These are phyloP conservation scores for Hypoxylon subgilvum DNA, from an alignment of 495 filamentous ascomycete species.

Conservation along the genomic window DNA sequence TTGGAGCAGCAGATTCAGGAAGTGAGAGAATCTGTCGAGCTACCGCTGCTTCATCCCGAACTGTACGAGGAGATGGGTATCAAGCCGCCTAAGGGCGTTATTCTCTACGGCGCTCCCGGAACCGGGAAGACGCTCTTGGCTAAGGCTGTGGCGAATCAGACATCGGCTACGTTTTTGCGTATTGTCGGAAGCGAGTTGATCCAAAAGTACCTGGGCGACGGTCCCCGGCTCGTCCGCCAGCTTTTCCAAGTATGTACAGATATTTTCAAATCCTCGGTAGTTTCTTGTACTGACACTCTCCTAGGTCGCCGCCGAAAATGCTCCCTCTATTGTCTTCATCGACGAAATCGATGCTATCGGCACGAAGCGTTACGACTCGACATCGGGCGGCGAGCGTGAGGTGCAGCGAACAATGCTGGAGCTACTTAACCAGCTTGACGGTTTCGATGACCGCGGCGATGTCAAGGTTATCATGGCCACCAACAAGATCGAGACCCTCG, in stretches of 20 bases:
- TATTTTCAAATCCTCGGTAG: background rate
- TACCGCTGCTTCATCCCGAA: constrained; percentile 94
- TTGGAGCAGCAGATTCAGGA: constrained; percentile 96
- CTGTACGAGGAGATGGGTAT: constrained; percentile 99
- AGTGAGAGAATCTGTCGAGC: constrained; percentile 93
- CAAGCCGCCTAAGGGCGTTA: constrained; percentile 99
- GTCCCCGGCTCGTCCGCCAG: constrained; percentile 90
- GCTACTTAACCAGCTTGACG: constrained; percentile 96
- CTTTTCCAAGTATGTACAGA: constrained; percentile 80
- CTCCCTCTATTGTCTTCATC: constrained; percentile 98
- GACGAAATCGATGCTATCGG: constrained; percentile 99
- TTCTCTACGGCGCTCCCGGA: constrained; percentile 95
- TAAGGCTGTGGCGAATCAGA: constrained; percentile 98
- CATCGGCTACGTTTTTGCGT: constrained; percentile 95
- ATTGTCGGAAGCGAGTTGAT: constrained; percentile 98
- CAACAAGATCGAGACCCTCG: constrained; percentile 98
- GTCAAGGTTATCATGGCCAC: constrained; percentile 99
- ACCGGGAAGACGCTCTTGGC: constrained; percentile 97
- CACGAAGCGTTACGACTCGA: constrained; percentile 98
- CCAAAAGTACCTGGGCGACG: constrained; percentile 98
- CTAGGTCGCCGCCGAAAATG: constrained; percentile 89
- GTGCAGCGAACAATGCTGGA: constrained; percentile 99
- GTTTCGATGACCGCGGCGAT: constrained; percentile 97
- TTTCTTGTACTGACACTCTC: constrained; percentile 27
- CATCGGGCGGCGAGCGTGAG: constrained; percentile 94